Evolutionary conservation across 2,329 filamentous ascomycete species (phyloP), one percentile per base, ranked within the genome.

Genomic region (Pseudogymnoascus sp.): DNA sequence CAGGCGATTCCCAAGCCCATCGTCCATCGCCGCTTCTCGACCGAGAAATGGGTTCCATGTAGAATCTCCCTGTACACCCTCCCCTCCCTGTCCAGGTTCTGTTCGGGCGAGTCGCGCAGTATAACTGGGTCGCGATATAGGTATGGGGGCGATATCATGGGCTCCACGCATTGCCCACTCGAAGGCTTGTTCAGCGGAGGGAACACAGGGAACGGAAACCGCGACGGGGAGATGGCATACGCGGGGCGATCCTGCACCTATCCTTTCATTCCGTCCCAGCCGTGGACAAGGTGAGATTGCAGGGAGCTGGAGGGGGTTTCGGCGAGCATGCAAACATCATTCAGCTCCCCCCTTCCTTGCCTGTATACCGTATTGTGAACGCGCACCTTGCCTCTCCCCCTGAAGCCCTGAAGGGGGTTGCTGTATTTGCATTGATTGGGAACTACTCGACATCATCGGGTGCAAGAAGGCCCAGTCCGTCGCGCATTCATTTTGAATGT

Each of bases 281-380:
- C 45, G 23, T 28, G 23, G 21, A 51, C 45, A 14, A 28, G 6
- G 23, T 28, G 45, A 51, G 45, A 28, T 51, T 51, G 23, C 45
- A 51, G 45, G 45, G 45, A 51, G 45, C 45, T 51, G 23, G 45
- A 51, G 45, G 23, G 45, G 45, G 45, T 51, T 51, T 51, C 45
- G 45, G 45, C 45, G 23, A 28, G 45, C 7, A 11, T n/a, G 14
- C 45, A 51, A 51, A 51, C 45, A 51, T n/a, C 23, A 7, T 51
- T 51, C 23, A 51, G 45, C 45, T 28, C 23, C 14, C 45, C 13
- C 23, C 14, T 51, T 51, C 45, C 45, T 51, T 51, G 23, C 45
- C 7, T 51, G 13, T 51, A 51, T 16, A 25, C 23, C 45, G 23
- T 51, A 51, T 51, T 28, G 13, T 51, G 21, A 1, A 21, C 3